Base-by-base conservation (phyloP, 1,284 basidiomycete species). In the Trichosporon ovoides region DNA sequence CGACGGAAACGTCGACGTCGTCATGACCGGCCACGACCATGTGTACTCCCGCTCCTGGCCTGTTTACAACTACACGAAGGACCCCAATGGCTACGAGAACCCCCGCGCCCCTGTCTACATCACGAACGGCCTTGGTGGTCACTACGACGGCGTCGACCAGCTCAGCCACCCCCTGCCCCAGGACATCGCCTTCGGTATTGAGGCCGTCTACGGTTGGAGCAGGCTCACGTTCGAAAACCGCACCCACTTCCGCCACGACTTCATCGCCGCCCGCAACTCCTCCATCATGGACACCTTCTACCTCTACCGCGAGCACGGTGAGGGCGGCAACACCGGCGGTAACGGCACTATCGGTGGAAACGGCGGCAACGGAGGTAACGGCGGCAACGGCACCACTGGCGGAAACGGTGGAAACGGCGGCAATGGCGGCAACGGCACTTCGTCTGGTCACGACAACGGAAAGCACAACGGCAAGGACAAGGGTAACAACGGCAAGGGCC, bases 1-100 rank as follows among this genome's bases (percentile, higher is more conserved):
- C 66, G 64, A 76, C 51, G 68, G 70, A 58, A 68, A 68, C 19
- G 74, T 76, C 35, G 75, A 77, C 54, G 36, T 76, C 46, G 69
- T 71, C 49, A 52, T 70, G 51, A 58, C 60, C 19, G 75, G 75
- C 18, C 75, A 77, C 61, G 71, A 74, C 50, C 73, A 77, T 64
- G 69, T 71, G 58, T 68, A 64, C 56, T 70, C 75, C 31, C 65
- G 72, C 34, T 67, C 67, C 9, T 51, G 61, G 28, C 74, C 75
- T 11, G 65, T 75, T 35, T 60, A 66, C 66, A 71, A 74, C 61
- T 64, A 66, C 58, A 68, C 62, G 10, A 66, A 52, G 61, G 58
- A 70, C 61, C 55, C 70, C 61, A 64, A 62, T 60, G 53, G 65
- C 28, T 63, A 63, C 60, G 54, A 68, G 59, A 69, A 61, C 67